Evolutionary conservation across 768 basidiomycete genomes (phyloP).

Genomic region (Scleroderma bovista): DNA sequence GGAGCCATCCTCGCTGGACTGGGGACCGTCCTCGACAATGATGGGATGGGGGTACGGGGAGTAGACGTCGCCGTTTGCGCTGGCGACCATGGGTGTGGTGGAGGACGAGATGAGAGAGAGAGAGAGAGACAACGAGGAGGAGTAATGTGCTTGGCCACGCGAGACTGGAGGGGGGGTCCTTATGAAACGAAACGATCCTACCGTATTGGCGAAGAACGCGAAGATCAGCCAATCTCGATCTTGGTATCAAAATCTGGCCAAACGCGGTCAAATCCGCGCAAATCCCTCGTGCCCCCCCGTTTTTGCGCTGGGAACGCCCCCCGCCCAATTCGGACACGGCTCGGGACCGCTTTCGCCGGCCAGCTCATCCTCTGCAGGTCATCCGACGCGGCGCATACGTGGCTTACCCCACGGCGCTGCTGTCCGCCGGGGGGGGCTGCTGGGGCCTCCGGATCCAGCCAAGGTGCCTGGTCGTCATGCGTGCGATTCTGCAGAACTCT

Average conservation of each 20-base stretch:
- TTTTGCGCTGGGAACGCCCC: background rate
- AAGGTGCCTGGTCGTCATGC: slow-evolving; percentile 25
- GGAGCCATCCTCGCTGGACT: slow-evolving; percentile 73
- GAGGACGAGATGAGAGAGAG: slow-evolving; percentile 17
- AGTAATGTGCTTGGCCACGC: slow-evolving; percentile 34
- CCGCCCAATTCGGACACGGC: slow-evolving; percentile 25
- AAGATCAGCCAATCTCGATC: slow-evolving; percentile 29
- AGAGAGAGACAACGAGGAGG: slow-evolving; percentile 19
- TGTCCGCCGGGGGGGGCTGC: slow-evolving; percentile 14
- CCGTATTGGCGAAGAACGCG: slow-evolving; percentile 9
- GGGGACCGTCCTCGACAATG: slow-evolving; percentile 58
- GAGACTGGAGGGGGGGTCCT: slow-evolving; percentile 36
- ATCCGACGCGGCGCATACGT: background rate
- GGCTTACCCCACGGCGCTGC: background rate
- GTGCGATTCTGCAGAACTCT: slow-evolving; percentile 12
- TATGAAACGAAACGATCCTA: slow-evolving; percentile 28
- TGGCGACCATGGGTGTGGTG: slow-evolving; percentile 48
- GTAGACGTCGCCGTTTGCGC: slow-evolving; percentile 49
- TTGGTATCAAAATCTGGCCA: slow-evolving; percentile 1
- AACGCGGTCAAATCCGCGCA: background rate
- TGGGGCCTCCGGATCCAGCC: slow-evolving; percentile 3
- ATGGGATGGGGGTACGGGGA: slow-evolving; percentile 48
- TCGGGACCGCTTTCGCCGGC: background rate
- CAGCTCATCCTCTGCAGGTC: no score
- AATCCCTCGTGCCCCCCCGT: background rate